Evolutionary conservation across 208 protist species (phyloP).

Genomic region (Herpetomonas tarakana): DNA sequence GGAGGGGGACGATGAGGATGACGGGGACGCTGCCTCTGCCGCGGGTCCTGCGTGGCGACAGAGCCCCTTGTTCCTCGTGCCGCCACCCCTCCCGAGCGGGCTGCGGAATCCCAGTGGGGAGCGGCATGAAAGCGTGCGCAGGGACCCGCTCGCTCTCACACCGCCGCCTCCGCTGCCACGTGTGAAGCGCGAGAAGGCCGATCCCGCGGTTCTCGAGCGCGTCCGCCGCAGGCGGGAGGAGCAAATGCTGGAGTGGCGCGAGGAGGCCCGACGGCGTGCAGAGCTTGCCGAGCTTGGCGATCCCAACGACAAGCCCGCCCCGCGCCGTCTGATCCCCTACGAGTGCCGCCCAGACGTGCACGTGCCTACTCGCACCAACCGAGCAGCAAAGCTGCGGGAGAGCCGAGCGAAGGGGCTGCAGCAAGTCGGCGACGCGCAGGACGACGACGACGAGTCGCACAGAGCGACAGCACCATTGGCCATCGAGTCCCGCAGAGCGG

Average conservation of each 20-base stretch:
- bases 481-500: background rate
- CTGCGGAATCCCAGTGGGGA: background rate
- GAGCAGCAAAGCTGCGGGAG: constrained; percentile 49
- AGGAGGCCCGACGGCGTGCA: constrained; percentile 30
- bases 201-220: constrained; percentile 37
- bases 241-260: constrained; percentile 29
- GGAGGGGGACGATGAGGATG: constrained; percentile 2
- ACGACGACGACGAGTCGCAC: constrained; percentile 1
- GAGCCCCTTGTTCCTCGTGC: background rate
- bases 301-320: constrained; percentile 34
- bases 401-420: constrained; percentile 26
- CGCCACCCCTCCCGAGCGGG: background rate
- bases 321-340: constrained; percentile 67
- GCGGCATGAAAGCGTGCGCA: constrained; percentile 7
- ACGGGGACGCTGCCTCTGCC: constrained; percentile 7
- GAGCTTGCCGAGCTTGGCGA: constrained; percentile 23
- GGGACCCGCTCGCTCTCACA: constrained; percentile 8
- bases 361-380: constrained; percentile 53
- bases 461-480: background rate
- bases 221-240: constrained; percentile 33
- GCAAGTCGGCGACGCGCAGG: background rate
- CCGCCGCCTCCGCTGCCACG: constrained; percentile 8
- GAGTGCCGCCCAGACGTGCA: constrained; percentile 62
- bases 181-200: constrained; percentile 38
- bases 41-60: constrained; percentile 8